Evolutionary conservation across 2,329 filamentous ascomycete species (phyloP).

Genomic region (Penicillium brevicompactum): DNA sequence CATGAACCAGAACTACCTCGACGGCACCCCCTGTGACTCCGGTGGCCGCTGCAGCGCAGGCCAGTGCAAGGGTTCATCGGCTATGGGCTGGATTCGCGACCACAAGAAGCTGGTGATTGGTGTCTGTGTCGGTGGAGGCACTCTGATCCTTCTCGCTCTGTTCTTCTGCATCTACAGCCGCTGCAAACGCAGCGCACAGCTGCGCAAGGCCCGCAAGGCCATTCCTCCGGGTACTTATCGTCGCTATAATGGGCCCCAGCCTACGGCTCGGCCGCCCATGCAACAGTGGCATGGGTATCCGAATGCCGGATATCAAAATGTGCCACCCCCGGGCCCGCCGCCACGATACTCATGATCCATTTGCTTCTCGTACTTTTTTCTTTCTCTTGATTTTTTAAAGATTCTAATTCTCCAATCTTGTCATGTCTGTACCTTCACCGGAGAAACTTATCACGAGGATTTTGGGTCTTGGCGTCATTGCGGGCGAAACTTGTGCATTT

Average conservation of each 20-base stretch:
- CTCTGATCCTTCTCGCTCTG: conserved; percentile 69
- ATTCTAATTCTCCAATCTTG: background rate
- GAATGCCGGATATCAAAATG: conserved; percentile 27
- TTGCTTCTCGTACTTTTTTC: conserved; percentile 2
- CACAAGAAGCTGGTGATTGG: conserved; percentile 85
- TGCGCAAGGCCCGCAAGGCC: conserved; percentile 18
- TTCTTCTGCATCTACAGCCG: conserved; percentile 66
- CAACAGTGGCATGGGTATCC: conserved; percentile 31
- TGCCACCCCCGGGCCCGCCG: conserved; percentile 20
- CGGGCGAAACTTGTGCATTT: background rate
- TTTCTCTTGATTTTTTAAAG: conserved; percentile 4
- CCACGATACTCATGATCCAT: conserved; percentile 30
- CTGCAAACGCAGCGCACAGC: conserved; percentile 45
- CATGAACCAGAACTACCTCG: conserved; percentile 86
- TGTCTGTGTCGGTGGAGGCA: conserved; percentile 70
- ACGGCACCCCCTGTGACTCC: conserved; percentile 81
- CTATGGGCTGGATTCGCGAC: conserved; percentile 73
- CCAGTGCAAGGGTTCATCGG: conserved; percentile 69
- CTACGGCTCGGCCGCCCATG: conserved; percentile 13
- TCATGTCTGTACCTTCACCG: background rate
- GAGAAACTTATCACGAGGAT: background rate
- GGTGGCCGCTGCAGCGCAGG: conserved; percentile 81
- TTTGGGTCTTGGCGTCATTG: conserved; percentile 5
- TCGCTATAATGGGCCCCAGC: conserved; percentile 8
- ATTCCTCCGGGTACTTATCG: conserved; percentile 10